Conservation (phyloP, 2,329 filamentous ascomycete genomes). For the Nemania sp. region DNA sequence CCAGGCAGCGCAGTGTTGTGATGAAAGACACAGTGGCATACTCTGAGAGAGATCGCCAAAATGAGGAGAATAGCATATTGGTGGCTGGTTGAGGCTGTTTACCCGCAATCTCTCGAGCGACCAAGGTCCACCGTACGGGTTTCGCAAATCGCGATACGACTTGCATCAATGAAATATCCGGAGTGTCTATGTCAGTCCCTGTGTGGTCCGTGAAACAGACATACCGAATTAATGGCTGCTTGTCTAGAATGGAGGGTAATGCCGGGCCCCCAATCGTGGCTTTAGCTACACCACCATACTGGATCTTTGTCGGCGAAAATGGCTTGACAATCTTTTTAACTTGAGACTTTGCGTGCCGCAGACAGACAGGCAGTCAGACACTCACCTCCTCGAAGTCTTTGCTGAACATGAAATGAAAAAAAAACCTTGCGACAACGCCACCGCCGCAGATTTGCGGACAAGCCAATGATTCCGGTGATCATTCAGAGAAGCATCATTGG, state of each 20-base stretch:
- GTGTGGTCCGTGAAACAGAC: constrained; percentile 7
- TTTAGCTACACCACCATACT: not conserved
- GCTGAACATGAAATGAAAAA: constrained; percentile 20
- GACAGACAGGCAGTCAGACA: constrained; percentile 7
- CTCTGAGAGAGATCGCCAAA: constrained; percentile 6
- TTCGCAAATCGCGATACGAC: constrained; percentile 19
- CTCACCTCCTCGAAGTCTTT: constrained; percentile 15
- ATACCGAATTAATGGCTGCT: not conserved
- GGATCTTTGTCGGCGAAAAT: constrained; percentile 6
- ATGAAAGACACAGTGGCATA: constrained; percentile 10
- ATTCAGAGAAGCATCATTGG: constrained; percentile 9
- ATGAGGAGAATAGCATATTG: constrained; percentile 1
- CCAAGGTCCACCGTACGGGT: constrained; percentile 17
- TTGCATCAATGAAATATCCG: constrained; percentile 13
- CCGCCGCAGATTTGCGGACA: constrained; percentile 32
- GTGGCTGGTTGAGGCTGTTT: not conserved
- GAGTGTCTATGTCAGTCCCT: constrained; percentile 9
- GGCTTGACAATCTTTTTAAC: constrained; percentile 3
- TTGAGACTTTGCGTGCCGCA: constrained; percentile 2
- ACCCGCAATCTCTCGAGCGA: constrained; percentile 12
- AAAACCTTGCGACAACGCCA: constrained; percentile 24
- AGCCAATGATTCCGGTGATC: constrained; percentile 28
- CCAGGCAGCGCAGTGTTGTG: constrained; percentile 4
- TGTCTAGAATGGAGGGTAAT: constrained; percentile 14
- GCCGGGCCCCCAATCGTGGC: not conserved